Evolutionary conservation across 352 stramenopile species (phyloP).

Genomic region (Phytophthora multivora): DNA sequence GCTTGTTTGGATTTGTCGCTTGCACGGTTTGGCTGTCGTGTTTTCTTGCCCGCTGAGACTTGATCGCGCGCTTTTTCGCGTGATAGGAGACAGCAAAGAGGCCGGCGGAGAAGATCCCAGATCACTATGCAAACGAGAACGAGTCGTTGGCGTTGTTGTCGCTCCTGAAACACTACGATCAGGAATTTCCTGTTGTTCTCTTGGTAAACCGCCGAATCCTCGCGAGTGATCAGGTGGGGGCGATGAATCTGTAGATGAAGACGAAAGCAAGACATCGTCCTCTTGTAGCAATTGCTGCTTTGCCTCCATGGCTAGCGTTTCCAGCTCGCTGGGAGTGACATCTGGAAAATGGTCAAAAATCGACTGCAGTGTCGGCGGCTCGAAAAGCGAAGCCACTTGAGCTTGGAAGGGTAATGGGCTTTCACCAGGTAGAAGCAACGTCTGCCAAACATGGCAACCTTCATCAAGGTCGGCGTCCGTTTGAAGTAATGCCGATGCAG

Average conservation of each 20-base stretch:
- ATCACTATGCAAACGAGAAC: constrained; percentile 15
- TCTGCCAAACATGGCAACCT: constrained; percentile 25
- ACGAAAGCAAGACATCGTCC: constrained; percentile 30
- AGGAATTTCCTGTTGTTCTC: neutral
- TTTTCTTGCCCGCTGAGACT: constrained; percentile 18
- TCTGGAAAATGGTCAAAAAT: constrained; percentile 39
- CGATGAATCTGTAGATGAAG: constrained; percentile 32
- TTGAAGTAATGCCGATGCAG: constrained; percentile 14
- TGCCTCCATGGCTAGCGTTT: constrained; percentile 41
- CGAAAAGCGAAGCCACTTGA: constrained; percentile 11
- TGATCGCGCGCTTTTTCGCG: constrained; percentile 24
- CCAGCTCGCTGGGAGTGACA: constrained; percentile 35
- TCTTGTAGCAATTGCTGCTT: constrained; percentile 40
- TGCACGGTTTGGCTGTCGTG: constrained; percentile 11
- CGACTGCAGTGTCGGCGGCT: constrained; percentile 24
- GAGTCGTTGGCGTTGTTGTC: constrained; percentile 26
- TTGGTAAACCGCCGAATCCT: constrained; percentile 1
- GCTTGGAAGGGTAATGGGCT: constrained; percentile 7
- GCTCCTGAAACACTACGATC: constrained; percentile 1
- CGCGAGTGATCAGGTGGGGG: constrained; percentile 12
- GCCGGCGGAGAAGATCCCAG: constrained; percentile 19
- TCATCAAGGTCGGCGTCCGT: constrained; percentile 1
- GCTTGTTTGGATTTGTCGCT: constrained; percentile 31
- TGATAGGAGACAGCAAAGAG: constrained; percentile 28
- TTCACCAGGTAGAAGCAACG: constrained; percentile 21